Base-by-base conservation (phyloP, 352 stramenopile species). In the Pythium oligandrum region DNA sequence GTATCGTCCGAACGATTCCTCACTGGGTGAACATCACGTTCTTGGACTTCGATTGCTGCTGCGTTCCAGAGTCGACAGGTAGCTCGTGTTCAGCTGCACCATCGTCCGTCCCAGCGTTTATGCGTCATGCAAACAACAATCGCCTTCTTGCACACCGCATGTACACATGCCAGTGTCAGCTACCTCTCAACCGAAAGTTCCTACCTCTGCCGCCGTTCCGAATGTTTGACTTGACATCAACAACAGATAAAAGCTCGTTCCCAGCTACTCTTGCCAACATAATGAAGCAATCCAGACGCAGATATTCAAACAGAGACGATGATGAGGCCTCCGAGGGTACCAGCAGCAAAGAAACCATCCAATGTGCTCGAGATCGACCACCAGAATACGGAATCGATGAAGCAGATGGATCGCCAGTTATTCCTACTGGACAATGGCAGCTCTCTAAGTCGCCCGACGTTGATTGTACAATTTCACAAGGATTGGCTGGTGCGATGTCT, bases 21-120 rank as follows among this genome's bases (percentile, higher is more conserved):
- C 96, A 99, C 66, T 99, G 95, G 95, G 86, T 96, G 6, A 93
- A 93, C 55, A 78, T 96, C 32, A 88, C 76, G 10, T 96, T 95
- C 57, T 68, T 94, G 44, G 81, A 93, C 59, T 90, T 86, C 52
- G 78, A 88, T 33, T 90, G 83, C 44, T 57, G 57, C 33, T 92
- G 81, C 42, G 52, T 40, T 26, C 17, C 17, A 26, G 17, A 26
- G 17, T 26, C 17, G 17, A 26, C 17, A 26, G 17, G 17, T 26
- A 26, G 17, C 17, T 26, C 17, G 17, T 26, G 17, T 26, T 26
- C 17, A 26, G 17, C 17, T 26, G 17, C 17, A 26, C 17, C 17
- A 26, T 26, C 17, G 17, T 26, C 17, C 17, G 17, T 26, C 17
- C 17, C 17, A 26, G 17, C 17, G 17, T 26, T 26, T 26, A 26